Percentiles rank a stretch among this genome's conserved stretches.
Conservation (phyloP, 179 eudicot species). For the Beta corolliflora region DNA sequence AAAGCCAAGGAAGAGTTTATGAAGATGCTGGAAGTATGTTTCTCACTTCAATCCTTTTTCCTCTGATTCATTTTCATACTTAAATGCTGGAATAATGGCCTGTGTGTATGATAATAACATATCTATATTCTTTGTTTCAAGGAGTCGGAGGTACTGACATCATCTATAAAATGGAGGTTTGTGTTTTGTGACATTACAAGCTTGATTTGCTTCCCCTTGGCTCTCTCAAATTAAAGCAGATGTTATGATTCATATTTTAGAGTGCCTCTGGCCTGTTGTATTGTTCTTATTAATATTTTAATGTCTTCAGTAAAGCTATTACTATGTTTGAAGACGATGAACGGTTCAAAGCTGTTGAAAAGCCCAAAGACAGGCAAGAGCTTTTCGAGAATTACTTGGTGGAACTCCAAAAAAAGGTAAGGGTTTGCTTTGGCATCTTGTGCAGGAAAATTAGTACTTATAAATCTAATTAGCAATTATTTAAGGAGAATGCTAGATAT, state of each 20-base stretch:
- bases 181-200: conserved; percentile 13
- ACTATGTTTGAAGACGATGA: conserved; percentile 90
- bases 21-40: conserved; percentile 91
- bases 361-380: conserved; percentile 85
- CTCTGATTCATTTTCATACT: background rate
- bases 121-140: conserved; percentile 22
- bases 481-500: background rate
- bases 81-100: background rate
- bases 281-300: conserved; percentile 26
- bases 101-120: conserved; percentile 9
- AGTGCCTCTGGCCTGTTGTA: background rate
- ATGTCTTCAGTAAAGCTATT: conserved; percentile 74
- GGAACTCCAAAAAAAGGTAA: conserved; percentile 90
- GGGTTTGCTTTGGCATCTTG: conserved; percentile 4
- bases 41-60: background rate
- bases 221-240: background rate
- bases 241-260: conserved; percentile 2
- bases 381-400: conserved; percentile 79
- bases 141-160: conserved; percentile 90
- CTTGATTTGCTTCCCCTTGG: background rate
- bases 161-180: conserved; percentile 92
- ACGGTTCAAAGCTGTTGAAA: conserved; percentile 89
- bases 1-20: conserved; percentile 91
- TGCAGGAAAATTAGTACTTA: background rate
- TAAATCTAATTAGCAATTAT: background rate